Evolutionary conservation across 192 early-diverging fungal species (phyloP).

Genomic region (Linnemannia elongata): DNA sequence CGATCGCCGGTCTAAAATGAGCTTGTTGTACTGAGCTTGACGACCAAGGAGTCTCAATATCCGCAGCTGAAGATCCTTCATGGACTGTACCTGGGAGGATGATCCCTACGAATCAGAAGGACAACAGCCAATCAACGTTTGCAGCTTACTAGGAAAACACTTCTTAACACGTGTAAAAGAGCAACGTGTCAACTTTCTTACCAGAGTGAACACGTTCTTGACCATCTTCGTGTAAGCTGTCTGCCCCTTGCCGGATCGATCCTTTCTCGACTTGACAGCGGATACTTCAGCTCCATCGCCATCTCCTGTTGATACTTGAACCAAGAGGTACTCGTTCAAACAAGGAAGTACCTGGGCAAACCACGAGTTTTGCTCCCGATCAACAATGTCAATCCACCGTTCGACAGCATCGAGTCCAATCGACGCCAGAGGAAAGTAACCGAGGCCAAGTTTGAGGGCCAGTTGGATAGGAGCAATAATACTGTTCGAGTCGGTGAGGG

Average conservation of each 20-base stretch:
- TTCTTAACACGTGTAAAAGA: not conserved
- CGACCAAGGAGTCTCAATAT: slow-evolving; percentile 74
- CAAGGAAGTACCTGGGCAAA: slow-evolving; percentile 68
- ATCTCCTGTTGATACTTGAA: slow-evolving; percentile 56
- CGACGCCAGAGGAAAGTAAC: slow-evolving; percentile 71
- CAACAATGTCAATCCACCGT: slow-evolving; percentile 57
- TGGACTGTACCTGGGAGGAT: slow-evolving; percentile 41
- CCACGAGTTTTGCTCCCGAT: slow-evolving; percentile 39
- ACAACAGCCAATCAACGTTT: not conserved
- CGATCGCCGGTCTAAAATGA: slow-evolving; percentile 35
- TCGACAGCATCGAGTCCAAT: slow-evolving; percentile 76
- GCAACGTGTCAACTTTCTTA: not conserved
- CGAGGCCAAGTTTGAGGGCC: slow-evolving; percentile 76
- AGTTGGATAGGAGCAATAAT: slow-evolving; percentile 72
- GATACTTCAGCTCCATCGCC: slow-evolving; percentile 14
- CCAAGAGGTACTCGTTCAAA: slow-evolving; percentile 76
- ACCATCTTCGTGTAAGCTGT: slow-evolving; percentile 27
- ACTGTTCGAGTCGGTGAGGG: slow-evolving; percentile 64
- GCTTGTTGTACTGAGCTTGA: slow-evolving; percentile 72
- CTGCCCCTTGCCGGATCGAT: not conserved
- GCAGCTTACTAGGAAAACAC: not conserved
- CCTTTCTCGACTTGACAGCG: slow-evolving; percentile 7
- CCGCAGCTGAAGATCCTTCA: slow-evolving; percentile 70
- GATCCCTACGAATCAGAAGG: slow-evolving; percentile 13
- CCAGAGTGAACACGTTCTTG: slow-evolving; percentile 11